Conservation (phyloP, 1,284 basidiomycete species). For the Melampsora occidentalis region DNA sequence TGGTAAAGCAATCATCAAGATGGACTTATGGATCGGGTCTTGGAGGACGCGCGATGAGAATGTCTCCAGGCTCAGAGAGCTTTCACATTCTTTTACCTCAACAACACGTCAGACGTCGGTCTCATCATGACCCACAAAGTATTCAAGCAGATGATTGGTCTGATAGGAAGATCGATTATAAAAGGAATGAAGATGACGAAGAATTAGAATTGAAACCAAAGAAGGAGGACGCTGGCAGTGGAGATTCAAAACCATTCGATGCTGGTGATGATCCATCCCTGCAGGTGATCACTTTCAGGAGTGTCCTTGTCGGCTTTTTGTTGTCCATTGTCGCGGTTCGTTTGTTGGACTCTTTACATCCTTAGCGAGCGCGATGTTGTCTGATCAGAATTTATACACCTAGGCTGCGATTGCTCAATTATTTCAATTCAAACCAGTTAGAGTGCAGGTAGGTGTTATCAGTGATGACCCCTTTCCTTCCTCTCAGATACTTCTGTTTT, state of each 20-base stretch:
- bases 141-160: not conserved
- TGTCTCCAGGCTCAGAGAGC: not conserved
- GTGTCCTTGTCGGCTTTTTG: constrained; percentile 30
- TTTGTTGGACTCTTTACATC: not conserved
- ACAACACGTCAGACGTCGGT: constrained; percentile 1
- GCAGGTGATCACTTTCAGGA: constrained; percentile 42
- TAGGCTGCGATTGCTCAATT: constrained; percentile 44
- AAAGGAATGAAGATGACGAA: too few species aligned
- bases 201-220: too few species aligned
- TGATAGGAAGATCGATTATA: not conserved
- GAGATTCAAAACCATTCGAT: constrained; percentile 33
- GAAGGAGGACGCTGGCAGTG: not conserved
- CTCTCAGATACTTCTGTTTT: too few species aligned
- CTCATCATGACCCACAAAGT: not conserved
- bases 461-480: not conserved
- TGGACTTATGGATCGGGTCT: not conserved
- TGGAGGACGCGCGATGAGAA: not conserved
- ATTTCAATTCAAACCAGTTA: constrained; percentile 43
- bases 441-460: constrained; percentile 28
- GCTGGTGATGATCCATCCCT: constrained; percentile 21
- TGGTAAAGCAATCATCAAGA: not conserved
- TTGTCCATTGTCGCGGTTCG: constrained; percentile 38
- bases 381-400: not conserved
- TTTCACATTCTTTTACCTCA: not conserved
- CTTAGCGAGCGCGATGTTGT: not conserved